Evolutionary conservation across 768 basidiomycete genomes (phyloP).

Genomic region (Gloeostereum incarnatum): DNA sequence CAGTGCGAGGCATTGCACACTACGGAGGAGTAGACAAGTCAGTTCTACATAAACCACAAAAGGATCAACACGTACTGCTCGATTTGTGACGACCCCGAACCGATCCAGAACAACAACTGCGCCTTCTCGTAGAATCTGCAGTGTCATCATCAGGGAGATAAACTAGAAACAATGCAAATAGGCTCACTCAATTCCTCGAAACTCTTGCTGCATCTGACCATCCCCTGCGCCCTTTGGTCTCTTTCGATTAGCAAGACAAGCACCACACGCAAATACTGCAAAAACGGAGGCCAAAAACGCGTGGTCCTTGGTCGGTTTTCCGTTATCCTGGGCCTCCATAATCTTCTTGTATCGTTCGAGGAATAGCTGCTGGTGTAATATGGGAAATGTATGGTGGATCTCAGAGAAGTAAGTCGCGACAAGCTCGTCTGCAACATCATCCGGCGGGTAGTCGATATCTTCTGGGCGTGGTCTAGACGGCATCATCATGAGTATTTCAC

Average conservation of each 20-base stretch:
- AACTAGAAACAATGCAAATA: not conserved
- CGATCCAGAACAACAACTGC: conserved; percentile 11
- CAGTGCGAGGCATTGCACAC: conserved; percentile 11
- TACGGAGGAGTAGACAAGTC: not conserved
- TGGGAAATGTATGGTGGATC: conserved; percentile 12
- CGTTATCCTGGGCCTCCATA: conserved; percentile 8
- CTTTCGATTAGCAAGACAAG: conserved; percentile 5
- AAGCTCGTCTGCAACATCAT: conserved; percentile 10
- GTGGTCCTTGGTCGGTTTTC: conserved; percentile 7
- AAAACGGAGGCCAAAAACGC: conserved; percentile 9
- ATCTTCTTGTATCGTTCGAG: conserved; percentile 8
- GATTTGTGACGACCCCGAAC: conserved; percentile 9
- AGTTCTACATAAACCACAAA: too few relatives aligned
- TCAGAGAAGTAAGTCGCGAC: conserved; percentile 9
- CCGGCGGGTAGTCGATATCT: conserved; percentile 9
- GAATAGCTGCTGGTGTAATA: conserved; percentile 11
- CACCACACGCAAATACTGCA: conserved; percentile 12
- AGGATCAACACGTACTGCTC: conserved; percentile 8
- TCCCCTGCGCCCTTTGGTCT: conserved; percentile 1
- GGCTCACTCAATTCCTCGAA: conserved; percentile 11
- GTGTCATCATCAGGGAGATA: not conserved
- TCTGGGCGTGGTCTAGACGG: conserved; percentile 9
- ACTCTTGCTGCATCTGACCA: conserved; percentile 4
- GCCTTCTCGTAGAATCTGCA: conserved; percentile 10
- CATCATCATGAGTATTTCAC: too few relatives aligned